Conservation (phyloP, 345 rosid species). For the Citrus maxima region DNA sequence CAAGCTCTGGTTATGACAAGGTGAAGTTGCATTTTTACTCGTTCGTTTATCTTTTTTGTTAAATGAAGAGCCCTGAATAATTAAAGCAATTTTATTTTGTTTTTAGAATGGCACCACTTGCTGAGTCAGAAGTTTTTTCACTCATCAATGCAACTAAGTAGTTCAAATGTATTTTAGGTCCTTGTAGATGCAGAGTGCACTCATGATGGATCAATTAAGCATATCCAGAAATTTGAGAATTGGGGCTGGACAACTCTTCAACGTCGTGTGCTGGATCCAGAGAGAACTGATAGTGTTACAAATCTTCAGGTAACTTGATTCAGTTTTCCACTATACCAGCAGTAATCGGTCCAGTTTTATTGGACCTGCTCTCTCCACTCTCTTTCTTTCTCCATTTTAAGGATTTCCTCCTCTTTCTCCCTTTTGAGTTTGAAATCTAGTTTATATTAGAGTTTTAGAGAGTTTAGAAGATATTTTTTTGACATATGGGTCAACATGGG, state of each 20-base stretch:
- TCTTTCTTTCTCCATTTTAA: neutral
- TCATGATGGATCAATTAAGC: conserved; percentile 91
- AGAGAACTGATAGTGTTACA: conserved; percentile 70
- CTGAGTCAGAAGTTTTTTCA: neutral
- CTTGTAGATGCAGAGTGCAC: conserved; percentile 99
- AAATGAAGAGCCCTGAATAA: neutral
- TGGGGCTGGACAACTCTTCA: conserved; percentile 96
- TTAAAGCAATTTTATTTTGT: neutral
- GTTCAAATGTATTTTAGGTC: conserved; percentile 47
- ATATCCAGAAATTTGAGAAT: conserved; percentile 86
- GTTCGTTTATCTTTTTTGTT: neutral
- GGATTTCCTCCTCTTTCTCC: neutral
- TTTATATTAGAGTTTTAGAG: neutral
- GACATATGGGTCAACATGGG: neutral
- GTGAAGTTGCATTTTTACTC: conserved; percentile 28
- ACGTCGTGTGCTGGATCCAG: conserved; percentile 80
- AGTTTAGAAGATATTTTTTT: neutral
- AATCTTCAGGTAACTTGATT: conserved; percentile 61
- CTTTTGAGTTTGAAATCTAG: neutral
- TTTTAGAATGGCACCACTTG: neutral
- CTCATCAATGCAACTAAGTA: neutral
- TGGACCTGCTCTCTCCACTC: neutral
- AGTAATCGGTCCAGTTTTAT: neutral
- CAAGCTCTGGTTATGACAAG: conserved; percentile 72
- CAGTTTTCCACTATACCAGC: neutral